Evolutionary conservation across 1,139 yeast species (phyloP).

Genomic region (Geotrichum restrictum): DNA sequence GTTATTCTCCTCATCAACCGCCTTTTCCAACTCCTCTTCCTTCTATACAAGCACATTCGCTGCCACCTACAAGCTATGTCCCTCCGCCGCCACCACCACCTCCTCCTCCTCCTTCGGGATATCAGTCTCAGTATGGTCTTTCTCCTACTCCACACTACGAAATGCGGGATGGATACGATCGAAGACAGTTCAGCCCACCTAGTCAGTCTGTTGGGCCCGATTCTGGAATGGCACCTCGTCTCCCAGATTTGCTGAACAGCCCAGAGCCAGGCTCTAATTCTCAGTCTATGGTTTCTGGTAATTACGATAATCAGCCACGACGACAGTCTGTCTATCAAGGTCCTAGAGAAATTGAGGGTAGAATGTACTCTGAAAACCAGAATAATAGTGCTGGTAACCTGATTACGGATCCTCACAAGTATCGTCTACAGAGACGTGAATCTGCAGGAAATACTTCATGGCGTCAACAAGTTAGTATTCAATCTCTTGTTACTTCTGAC

Average conservation of each 20-base stretch:
- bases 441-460: constrained; percentile 2
- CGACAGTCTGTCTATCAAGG: constrained; percentile 10
- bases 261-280: background rate
- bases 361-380: background rate
- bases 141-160: background rate
- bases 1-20: background rate
- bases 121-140: background rate
- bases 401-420: constrained; percentile 12
- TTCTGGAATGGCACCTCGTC: background rate
- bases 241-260: background rate
- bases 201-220: background rate
- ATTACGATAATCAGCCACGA: background rate
- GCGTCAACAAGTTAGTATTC: constrained; percentile 14
- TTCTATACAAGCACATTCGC: constrained; percentile 1
- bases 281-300: background rate
- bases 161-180: background rate
- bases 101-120: background rate
- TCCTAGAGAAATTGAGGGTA: background rate
- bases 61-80: background rate
- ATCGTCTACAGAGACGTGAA: constrained; percentile 3
- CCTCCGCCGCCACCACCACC: too few species aligned
- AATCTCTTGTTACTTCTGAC: constrained; percentile 4
- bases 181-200: background rate
- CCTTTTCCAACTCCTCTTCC: constrained; percentile 5
- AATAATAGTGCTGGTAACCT: background rate